Evolutionary conservation across 768 basidiomycete genomes (phyloP).

Genomic region (Boletus subcaerulescens): DNA sequence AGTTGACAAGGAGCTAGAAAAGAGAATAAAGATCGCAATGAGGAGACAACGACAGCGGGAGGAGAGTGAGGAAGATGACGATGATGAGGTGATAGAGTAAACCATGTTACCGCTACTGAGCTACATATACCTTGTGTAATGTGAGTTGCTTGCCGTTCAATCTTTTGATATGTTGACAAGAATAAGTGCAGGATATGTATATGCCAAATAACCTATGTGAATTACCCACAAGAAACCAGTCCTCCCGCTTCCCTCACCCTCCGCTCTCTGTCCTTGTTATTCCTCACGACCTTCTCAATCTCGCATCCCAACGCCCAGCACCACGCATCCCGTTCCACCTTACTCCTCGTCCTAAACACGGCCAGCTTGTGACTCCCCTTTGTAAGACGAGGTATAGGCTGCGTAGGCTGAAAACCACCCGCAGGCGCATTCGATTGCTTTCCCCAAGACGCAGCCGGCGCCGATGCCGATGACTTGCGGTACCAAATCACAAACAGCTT

Average conservation of each 20-base stretch:
- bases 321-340: conserved; percentile 91
- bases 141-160: not conserved
- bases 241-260: conserved; percentile 63
- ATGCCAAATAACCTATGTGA: not conserved
- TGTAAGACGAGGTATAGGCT: conserved; percentile 48
- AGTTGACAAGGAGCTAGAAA: conserved; percentile 55
- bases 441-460: not conserved
- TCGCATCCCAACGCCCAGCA: conserved; percentile 91
- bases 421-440: conserved; percentile 18
- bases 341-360: conserved; percentile 73
- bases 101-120: not conserved
- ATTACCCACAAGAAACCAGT: conserved; percentile 31
- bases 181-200: not conserved
- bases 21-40: conserved; percentile 56
- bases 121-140: conserved; percentile 12
- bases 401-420: conserved; percentile 14
- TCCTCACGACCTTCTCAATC: conserved; percentile 76
- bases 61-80: conserved; percentile 34
- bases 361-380: conserved; percentile 53
- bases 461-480: conserved; percentile 35
- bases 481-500: conserved; percentile 82
- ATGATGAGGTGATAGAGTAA: conserved; percentile 59
- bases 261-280: conserved; percentile 60
- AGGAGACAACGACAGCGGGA: conserved; percentile 47
- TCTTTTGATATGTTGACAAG: not conserved